A percentile compares a stretch with the other conserved stretches of the same genome.
Evolutionary conservation across 306 rosid species (phyloP).

Genomic region (Canavalia ensiformis): DNA sequence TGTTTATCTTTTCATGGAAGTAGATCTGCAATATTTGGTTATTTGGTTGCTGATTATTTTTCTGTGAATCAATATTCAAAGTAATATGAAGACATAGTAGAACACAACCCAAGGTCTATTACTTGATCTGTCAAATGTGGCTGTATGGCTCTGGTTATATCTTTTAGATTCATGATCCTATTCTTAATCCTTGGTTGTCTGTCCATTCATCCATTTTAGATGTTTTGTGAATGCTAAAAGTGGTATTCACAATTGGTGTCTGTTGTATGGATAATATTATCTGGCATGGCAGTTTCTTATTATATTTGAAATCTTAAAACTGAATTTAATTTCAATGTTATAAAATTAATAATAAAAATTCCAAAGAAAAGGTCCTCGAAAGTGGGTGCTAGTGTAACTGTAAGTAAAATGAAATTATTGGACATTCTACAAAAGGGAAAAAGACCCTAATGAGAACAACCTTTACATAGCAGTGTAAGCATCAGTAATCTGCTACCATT

Average conservation of each 20-base stretch:
- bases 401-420: too few relatives aligned
- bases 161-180: background rate
- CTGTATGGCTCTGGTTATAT: background rate
- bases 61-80: background rate
- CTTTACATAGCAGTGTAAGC: background rate
- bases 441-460: background rate
- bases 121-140: background rate
- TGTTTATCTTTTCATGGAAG: background rate
- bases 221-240: background rate
- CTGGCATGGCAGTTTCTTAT: background rate
- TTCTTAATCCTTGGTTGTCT: too few relatives aligned
- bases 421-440: too few relatives aligned
- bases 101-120: background rate
- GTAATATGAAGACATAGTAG: background rate
- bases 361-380: background rate
- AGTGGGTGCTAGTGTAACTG: background rate
- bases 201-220: background rate
- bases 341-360: background rate
- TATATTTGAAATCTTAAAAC: background rate
- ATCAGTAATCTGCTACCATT: background rate
- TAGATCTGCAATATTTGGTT: background rate
- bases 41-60: background rate
- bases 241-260: background rate
- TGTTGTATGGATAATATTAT: background rate
- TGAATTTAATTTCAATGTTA: background rate